phyloP scores from a whole-genome alignment of 169 alveolate species.

The Cryptosporidium felis region DNA sequence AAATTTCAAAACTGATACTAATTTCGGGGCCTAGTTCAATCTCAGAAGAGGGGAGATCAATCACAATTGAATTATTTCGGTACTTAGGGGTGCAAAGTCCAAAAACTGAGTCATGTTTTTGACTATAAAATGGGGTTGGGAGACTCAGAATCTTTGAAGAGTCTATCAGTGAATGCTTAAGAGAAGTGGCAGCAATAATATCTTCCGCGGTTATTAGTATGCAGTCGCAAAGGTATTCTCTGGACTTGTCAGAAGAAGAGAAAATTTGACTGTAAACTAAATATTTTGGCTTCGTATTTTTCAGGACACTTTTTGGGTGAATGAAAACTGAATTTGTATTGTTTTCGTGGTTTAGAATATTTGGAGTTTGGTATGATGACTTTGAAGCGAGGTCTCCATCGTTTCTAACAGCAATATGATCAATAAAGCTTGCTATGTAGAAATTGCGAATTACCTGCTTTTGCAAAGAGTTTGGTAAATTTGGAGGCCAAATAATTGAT shows the following conservation, averaged over 20 bases:
- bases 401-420: constrained; percentile 49
- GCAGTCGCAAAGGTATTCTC: constrained; percentile 23
- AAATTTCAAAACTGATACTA: background rate
- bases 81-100: constrained; percentile 43
- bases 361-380: background rate
- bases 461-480: constrained; percentile 18
- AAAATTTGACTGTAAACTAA: constrained; percentile 30
- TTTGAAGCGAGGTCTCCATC: constrained; percentile 10
- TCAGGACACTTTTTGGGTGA: constrained; percentile 29
- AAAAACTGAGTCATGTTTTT: background rate
- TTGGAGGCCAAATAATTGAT: constrained; percentile 3
- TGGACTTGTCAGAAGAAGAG: background rate
- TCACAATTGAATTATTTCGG: constrained; percentile 3
- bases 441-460: constrained; percentile 11
- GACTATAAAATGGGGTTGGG: constrained; percentile 45
- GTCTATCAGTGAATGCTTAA: constrained; percentile 41
- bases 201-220: constrained; percentile 52
- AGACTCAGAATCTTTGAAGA: constrained; percentile 29
- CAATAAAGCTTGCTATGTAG: constrained; percentile 42
- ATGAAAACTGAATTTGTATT: constrained; percentile 3
- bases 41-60: constrained; percentile 58
- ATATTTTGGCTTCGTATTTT: constrained; percentile 9
- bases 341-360: background rate
- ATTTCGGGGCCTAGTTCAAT: background rate
- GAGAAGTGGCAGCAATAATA: constrained; percentile 27